A percentile compares a stretch with the other conserved stretches of the same genome.
Conservation (phyloP, 169 alveolate species). For the Amoebophrya sp. region DNA sequence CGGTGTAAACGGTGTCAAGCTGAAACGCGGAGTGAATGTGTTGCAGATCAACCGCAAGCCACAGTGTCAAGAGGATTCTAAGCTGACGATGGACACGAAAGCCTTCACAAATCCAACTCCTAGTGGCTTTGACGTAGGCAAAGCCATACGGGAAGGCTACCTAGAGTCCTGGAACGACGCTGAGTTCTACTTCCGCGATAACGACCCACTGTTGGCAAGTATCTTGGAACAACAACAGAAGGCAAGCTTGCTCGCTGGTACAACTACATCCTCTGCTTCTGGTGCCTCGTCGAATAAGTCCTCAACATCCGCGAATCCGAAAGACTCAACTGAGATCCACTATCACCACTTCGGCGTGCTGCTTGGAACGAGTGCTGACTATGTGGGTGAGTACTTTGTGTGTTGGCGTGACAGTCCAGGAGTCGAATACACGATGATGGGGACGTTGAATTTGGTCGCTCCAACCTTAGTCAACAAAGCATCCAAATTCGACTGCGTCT, state of each 20-base stretch:
- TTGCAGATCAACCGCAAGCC: background rate
- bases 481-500: background rate
- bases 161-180: background rate
- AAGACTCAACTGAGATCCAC: background rate
- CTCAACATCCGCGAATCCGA: background rate
- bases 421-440: background rate
- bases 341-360: slow-evolving; percentile 14
- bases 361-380: background rate
- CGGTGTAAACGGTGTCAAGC: background rate
- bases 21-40: background rate
- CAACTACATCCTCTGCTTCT: background rate
- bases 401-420: slow-evolving; percentile 4
- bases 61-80: background rate
- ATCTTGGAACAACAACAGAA: too few species aligned
- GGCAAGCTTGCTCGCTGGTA: background rate
- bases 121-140: slow-evolving; percentile 6
- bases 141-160: background rate
- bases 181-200: background rate
- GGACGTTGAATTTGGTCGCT: background rate
- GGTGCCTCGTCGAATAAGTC: background rate
- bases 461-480: background rate
- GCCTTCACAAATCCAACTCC: background rate
- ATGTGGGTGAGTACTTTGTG: background rate
- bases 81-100: background rate
- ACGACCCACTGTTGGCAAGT: too few species aligned